phyloP scores from a whole-genome alignment of 805 yeast species.

The Kodamaea kakaduensis region DNA sequence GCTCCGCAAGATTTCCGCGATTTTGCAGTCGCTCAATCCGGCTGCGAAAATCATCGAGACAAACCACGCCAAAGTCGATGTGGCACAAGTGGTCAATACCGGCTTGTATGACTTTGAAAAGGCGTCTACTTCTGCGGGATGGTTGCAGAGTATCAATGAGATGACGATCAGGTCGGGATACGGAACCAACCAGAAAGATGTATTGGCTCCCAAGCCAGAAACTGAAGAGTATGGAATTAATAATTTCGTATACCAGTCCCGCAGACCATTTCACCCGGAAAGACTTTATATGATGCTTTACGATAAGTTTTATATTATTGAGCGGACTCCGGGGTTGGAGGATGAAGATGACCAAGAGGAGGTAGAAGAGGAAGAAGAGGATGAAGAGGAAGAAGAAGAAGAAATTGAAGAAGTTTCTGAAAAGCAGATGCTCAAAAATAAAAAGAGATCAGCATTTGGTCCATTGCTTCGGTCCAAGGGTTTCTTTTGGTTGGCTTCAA shows the following conservation, averaged over 20 bases:
- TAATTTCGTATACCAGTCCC: conserved; percentile 38
- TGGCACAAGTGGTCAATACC: conserved; percentile 34
- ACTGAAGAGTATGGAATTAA: conserved; percentile 46
- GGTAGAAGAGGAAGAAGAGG: conserved; percentile 14
- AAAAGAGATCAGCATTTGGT: conserved; percentile 33
- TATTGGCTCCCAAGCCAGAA: conserved; percentile 40
- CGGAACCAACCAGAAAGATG: conserved; percentile 12
- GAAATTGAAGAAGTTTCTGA: conserved; percentile 13
- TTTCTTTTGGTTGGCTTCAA: conserved; percentile 43
- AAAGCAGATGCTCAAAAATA: conserved; percentile 28
- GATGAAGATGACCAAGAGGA: conserved; percentile 13
- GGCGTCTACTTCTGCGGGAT: conserved; percentile 42
- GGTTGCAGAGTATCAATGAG: conserved; percentile 41
- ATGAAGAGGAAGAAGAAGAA: conserved; percentile 11
- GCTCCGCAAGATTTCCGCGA: conserved; percentile 24
- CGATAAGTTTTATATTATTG: conserved; percentile 32
- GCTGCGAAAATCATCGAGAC: conserved; percentile 36
- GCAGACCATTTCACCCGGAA: conserved; percentile 45
- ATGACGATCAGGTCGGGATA: conserved; percentile 31
- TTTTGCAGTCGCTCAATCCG: conserved; percentile 38
- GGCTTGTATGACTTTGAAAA: conserved; percentile 37
- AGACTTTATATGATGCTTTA: conserved; percentile 32
- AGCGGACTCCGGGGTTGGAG: conserved; percentile 12
- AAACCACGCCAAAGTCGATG: conserved; percentile 35
- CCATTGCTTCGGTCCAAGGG: conserved; percentile 41